Evolutionary conservation across 2,329 filamentous ascomycete species (phyloP), one percentile per base, ranked within the genome.

Genomic region (Pseudogymnoascus sp.): DNA sequence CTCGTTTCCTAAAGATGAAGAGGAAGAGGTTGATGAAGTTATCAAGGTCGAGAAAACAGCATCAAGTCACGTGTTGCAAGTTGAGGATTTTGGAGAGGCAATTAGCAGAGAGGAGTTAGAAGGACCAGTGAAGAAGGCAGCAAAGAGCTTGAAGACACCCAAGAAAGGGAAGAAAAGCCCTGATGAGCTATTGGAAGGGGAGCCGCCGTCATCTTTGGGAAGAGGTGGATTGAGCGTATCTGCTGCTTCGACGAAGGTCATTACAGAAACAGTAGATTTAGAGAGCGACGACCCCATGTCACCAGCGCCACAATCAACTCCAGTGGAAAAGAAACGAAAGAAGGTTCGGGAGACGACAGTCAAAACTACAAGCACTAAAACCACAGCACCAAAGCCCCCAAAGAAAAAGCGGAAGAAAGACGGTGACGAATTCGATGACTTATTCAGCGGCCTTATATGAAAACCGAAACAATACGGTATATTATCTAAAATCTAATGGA

Each of bases 381-480:
- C 45, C n/a, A 30, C 26, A 19, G 9, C 45, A 52, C 45, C 61
- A 74, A 76, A 64, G 55, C 57, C 62, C 60, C 76, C 73, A 62
- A 82, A 77, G 68, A 84, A 81, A 71, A 83, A 80, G 66, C 80
- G 77, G 67, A 79, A 78, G 60, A 81, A 76, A 64, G 80, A 76
- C 35, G 75, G 76, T 5, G 83, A 91, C 69, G 86, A 82, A 39
- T 88, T 92, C 60, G 88, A 91, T 63, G 84, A 85, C 68, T 72
- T 92, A 21, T 94, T 94, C 68, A 79, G 78, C 58, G 80, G 80
- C 8, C 71, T 89, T 8, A 66, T 81, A 39, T 80, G 63, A 73
- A 15, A 35, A 33, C 5, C 26, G 45, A 19, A 26, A 30, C 26
- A 30, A 8, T 52, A 13, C 26, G 45, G n/a, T 18, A 52, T 52